Conservation (phyloP, 257 asterid genomes). For the Nicotiana attenuata region DNA sequence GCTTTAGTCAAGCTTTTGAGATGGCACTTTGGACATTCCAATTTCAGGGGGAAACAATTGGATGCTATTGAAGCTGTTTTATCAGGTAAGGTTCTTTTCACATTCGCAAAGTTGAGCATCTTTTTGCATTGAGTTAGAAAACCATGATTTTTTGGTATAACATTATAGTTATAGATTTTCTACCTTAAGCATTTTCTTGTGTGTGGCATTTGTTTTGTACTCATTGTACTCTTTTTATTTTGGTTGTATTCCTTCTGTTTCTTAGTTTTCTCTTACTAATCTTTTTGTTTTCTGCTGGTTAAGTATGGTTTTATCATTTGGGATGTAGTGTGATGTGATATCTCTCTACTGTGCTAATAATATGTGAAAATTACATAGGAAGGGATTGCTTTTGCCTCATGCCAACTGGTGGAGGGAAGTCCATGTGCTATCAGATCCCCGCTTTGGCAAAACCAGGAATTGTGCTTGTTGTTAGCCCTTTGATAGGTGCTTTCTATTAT, state of each 20-base stretch:
- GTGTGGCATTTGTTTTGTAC: not conserved
- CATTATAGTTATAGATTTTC: not conserved
- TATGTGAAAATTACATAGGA: slow-evolving; percentile 37
- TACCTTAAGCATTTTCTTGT: not conserved
- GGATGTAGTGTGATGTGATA: not conserved
- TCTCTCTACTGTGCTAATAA: not conserved
- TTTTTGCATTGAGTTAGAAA: not conserved
- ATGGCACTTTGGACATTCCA: slow-evolving; percentile 94
- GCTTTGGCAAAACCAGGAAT: slow-evolving; percentile 82
- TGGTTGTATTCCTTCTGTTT: not conserved
- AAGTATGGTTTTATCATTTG: not conserved
- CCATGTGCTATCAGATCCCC: slow-evolving; percentile 92
- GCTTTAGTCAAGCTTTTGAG: slow-evolving; percentile 81
- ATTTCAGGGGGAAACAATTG: slow-evolving; percentile 81
- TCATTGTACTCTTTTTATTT: not conserved
- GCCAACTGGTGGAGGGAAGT: slow-evolving; percentile 99
- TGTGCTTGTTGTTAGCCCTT: slow-evolving; percentile 93
- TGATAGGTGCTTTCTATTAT: slow-evolving; percentile 64
- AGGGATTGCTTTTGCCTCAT: slow-evolving; percentile 92
- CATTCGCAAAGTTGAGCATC: not conserved
- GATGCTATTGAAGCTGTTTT: slow-evolving; percentile 93
- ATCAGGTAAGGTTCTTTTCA: slow-evolving; percentile 51
- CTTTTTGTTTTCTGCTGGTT: not conserved
- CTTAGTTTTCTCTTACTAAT: not conserved
- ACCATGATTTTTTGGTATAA: not conserved